Conservation (phyloP, 1,139 yeast genomes). For the Taphrina deformans region DNA sequence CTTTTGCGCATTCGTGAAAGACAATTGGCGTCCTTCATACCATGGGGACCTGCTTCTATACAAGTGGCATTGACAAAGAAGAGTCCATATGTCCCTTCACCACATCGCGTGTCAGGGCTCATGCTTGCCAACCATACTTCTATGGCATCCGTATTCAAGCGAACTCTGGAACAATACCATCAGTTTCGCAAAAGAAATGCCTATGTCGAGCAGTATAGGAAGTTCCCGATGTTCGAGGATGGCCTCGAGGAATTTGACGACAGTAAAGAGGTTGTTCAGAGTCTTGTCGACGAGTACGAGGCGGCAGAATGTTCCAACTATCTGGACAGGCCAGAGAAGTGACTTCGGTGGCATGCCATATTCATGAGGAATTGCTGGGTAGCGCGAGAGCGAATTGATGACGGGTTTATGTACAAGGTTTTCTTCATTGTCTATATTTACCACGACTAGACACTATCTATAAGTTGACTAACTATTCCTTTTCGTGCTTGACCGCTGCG, state of each 20-base stretch:
- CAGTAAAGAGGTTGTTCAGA: slow-evolving; percentile 69
- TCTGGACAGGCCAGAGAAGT: slow-evolving; percentile 13
- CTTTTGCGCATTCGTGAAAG: slow-evolving; percentile 74
- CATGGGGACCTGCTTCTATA: slow-evolving; percentile 81
- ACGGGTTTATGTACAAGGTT: background rate
- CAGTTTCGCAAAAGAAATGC: slow-evolving; percentile 77
- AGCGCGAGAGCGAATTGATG: background rate
- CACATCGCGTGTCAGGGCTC: slow-evolving; percentile 42
- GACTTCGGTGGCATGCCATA: background rate
- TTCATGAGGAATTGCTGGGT: background rate
- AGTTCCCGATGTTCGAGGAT: slow-evolving; percentile 55
- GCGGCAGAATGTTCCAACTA: slow-evolving; percentile 60
- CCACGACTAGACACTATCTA: background rate
- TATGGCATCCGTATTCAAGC: slow-evolving; percentile 50
- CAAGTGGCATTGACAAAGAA: slow-evolving; percentile 75
- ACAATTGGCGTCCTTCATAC: slow-evolving; percentile 64
- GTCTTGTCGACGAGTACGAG: slow-evolving; percentile 70
- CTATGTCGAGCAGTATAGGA: slow-evolving; percentile 74
- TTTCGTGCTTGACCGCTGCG: background rate
- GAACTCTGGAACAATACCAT: slow-evolving; percentile 75
- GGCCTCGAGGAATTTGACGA: slow-evolving; percentile 77
- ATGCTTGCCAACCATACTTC: slow-evolving; percentile 42
- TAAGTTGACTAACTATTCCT: background rate
- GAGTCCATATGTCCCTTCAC: slow-evolving; percentile 57
- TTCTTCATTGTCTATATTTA: slow-evolving; percentile 2